Conservation (phyloP, 1,284 basidiomycete genomes). For the Tylopilus sp. region DNA sequence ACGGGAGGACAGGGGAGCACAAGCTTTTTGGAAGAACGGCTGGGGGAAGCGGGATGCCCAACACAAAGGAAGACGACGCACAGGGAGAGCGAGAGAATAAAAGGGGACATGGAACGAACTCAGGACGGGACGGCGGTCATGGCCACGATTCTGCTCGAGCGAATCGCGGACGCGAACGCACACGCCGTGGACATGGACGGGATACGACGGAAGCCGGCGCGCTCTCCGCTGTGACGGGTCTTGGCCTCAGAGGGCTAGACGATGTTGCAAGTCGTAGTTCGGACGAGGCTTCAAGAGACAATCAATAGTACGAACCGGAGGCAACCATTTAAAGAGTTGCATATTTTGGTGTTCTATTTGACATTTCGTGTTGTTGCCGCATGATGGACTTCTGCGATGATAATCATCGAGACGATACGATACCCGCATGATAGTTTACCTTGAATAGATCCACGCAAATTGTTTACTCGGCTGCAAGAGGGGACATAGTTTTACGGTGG, state of each 20-base stretch:
- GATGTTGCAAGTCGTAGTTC: constrained; percentile 9
- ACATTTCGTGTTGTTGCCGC: background rate
- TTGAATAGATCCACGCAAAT: background rate
- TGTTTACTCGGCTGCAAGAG: background rate
- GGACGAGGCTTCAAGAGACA: constrained; percentile 13
- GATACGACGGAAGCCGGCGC: constrained; percentile 13
- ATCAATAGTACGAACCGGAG: constrained; percentile 3
- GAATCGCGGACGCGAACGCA: constrained; percentile 14
- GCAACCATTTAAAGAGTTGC: background rate
- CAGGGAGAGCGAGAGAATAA: constrained; percentile 1
- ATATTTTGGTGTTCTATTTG: background rate
- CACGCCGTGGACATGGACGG: constrained; percentile 3
- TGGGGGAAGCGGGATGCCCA: background rate
- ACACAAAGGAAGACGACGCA: background rate
- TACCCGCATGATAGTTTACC: background rate
- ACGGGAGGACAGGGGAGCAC: constrained; percentile 37
- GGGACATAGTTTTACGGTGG: too few relatives aligned
- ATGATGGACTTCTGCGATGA: background rate
- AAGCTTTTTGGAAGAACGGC: background rate
- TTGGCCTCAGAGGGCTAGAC: constrained; percentile 31
- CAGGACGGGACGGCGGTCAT: background rate
- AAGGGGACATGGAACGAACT: background rate
- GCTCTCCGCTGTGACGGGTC: constrained; percentile 29
- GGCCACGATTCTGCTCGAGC: background rate
- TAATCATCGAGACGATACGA: background rate